A percentile compares a stretch with the other conserved stretches of the same genome.
These are phyloP conservation scores for Calendula officinalis DNA, from an alignment of 129 eudicot species.

Conservation along the genomic window DNA sequence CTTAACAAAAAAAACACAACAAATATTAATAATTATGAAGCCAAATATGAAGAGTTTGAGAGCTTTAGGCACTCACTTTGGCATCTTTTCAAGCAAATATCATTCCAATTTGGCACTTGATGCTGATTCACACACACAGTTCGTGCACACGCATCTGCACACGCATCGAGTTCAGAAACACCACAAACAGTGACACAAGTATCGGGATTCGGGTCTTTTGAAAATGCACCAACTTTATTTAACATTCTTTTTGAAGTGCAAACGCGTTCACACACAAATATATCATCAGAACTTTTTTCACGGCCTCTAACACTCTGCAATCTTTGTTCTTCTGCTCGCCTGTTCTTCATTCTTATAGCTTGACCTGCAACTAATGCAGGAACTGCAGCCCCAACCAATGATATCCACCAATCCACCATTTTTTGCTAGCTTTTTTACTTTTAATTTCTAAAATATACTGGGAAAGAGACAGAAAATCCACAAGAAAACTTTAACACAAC, in stretches of 20 bases:
- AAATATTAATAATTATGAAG: conserved; percentile 20
- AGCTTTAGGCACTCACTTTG: conserved; percentile 92
- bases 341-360: conserved; percentile 71
- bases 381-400: conserved; percentile 79
- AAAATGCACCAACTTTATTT: conserved; percentile 88
- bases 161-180: conserved; percentile 95
- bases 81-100: conserved; percentile 82
- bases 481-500: too few relatives aligned
- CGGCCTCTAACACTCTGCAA: conserved; percentile 75
- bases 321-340: conserved; percentile 78
- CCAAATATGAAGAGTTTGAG: conserved; percentile 41
- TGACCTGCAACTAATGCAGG: conserved; percentile 83
- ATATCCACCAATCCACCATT: conserved; percentile 98
- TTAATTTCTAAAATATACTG: background rate
- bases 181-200: conserved; percentile 96
- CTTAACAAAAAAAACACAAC: background rate
- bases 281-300: conserved; percentile 90
- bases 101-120: conserved; percentile 98
- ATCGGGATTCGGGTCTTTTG: conserved; percentile 87
- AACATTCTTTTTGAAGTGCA: conserved; percentile 95
- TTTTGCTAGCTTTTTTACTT: background rate
- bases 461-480: background rate
- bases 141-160: conserved; percentile 95
- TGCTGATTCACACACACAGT: conserved; percentile 96
- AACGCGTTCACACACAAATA: conserved; percentile 93